Evolutionary conservation across 2,329 filamentous ascomycete species (phyloP), one percentile per base, ranked within the genome.

Genomic region (Escovopsis sp.): DNA sequence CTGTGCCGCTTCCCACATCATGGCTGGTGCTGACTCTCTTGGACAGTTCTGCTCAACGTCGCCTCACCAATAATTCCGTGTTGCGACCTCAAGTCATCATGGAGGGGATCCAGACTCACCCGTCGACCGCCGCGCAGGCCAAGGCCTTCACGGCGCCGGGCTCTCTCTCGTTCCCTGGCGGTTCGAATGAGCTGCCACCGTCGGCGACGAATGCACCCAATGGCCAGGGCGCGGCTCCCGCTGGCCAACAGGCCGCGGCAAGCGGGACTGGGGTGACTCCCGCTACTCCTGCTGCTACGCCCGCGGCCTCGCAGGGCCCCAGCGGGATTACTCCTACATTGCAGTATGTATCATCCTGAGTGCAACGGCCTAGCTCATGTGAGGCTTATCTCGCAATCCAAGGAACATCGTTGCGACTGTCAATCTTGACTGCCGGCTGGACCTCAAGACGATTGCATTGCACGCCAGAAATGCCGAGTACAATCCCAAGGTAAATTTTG

Each of bases 381-480:
- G 68, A 68, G 63, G 67, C 73, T 77, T 67, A 77, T 70, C 60
- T 63, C 53, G 55, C 58, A 49, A 56, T 49, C 59, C 47, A 86
- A 93, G 86, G 80, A 95, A 96, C 71, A 94, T 96, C 69, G 89
- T 96, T 66, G 89, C 91, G 53, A 98, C 91, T 54, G 91, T 96
- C 71, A 96, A 96, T 66, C 76, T 96, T 59, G 86, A 93, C 72
- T 95, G 89, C 69, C 88, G 89, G 55, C 71, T 96, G 68, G 91
- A 98, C 63, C 75, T 98, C 54, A 96, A 96, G 82, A 96, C 91
- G 55, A 96, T 98, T 63, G 91, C 91, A 55, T 75, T 96, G 61
- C 91, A 98, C 66, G 91, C 91, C 50, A 82, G 91, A 67, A 98
- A 96, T 64, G 91, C 91, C 50, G 91, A 96, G 73, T 95, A 95